phyloP scores from a whole-genome alignment of 495 filamentous ascomycete species.

The Trichocladium uniseriatum region DNA sequence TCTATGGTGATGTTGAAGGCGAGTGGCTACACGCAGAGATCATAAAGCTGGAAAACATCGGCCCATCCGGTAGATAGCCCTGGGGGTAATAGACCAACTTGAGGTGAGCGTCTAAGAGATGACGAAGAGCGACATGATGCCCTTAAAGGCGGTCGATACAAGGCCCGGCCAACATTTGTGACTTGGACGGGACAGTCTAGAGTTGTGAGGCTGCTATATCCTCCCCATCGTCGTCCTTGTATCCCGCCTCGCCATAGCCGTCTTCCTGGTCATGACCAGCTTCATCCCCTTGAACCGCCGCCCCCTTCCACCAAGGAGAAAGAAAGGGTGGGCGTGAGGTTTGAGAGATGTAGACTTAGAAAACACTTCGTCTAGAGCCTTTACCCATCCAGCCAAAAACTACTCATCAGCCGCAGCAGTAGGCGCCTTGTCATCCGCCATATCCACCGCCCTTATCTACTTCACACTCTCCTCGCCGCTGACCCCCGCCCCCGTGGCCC shows the following conservation, averaged over 20 bases:
- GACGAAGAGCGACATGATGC: conserved; percentile 51
- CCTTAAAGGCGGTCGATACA: conserved; percentile 40
- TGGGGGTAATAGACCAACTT: conserved; percentile 28
- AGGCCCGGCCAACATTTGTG: background rate
- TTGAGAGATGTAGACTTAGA: too few species aligned
- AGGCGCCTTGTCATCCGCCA: too few species aligned
- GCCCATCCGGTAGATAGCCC: conserved; percentile 41
- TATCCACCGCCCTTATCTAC: conserved; percentile 47
- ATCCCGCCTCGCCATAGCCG: too few species aligned
- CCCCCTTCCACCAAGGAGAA: too few species aligned
- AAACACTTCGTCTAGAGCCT: too few species aligned
- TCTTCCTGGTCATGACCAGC: too few species aligned
- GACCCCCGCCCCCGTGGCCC: conserved; percentile 47
- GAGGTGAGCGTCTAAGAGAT: conserved; percentile 47
- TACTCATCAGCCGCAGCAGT: too few species aligned
- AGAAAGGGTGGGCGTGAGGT: too few species aligned
- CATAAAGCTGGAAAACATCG: conserved; percentile 52
- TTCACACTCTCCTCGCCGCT: conserved; percentile 41
- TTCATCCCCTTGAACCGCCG: too few species aligned
- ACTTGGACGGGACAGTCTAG: background rate
- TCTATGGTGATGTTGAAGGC: conserved; percentile 36
- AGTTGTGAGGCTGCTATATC: background rate
- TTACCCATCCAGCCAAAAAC: too few species aligned
- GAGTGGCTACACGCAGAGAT: conserved; percentile 40
- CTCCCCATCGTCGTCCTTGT: conserved; percentile 25